Base-by-base conservation (phyloP, 768 basidiomycete species). In the Suillus sp. region DNA sequence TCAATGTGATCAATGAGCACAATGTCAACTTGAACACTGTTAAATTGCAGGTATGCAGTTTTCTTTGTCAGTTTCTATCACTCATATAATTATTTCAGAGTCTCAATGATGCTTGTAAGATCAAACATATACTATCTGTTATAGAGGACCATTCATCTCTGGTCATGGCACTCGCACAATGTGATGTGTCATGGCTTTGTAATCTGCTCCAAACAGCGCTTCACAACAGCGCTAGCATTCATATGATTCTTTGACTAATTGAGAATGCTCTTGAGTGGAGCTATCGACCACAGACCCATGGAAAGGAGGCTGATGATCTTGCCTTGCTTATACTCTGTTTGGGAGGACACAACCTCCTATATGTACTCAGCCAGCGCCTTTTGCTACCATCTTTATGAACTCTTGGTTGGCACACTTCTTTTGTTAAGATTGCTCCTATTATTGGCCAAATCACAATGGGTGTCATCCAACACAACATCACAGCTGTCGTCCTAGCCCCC, bases 311-410 rank as follows among this genome's bases (percentile, higher is more conserved):
- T 22, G 32, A 57, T n/a, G 68, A 70, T 35, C 47, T 70, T 20
- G 47, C 66, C 2, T 43, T 64, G 2, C 58, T 70, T 16, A 40
- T 65, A 8, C 63, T 58, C 32, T 34, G 57, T 7, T 53, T 69
- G 11, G 68, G 68, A 16, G 69, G 68, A 4, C 51, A 61, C 4
- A 62, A 60, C 14, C 59, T 69, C 1, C 56, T 69, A 4, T 64
- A 67, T 40, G 65, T 68, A 7, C 48, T 69, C 40, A 69, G 62
- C 59, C 66, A 67, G 32, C 53, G 45, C 14, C 25, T 66, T 20
- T 53, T 32, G 5, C 45, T 69, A 30, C 68, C 66, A 6, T 66
- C 69, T 16, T 37, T 70, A 18, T 55, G 61, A 42, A 66, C 67
- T 10, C 57, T 68, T 16, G 60, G 61, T 22, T 51, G 57, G 20